phyloP scores from a whole-genome alignment of 148 eudicot species.

The Vaccinium macrocarpon region DNA sequence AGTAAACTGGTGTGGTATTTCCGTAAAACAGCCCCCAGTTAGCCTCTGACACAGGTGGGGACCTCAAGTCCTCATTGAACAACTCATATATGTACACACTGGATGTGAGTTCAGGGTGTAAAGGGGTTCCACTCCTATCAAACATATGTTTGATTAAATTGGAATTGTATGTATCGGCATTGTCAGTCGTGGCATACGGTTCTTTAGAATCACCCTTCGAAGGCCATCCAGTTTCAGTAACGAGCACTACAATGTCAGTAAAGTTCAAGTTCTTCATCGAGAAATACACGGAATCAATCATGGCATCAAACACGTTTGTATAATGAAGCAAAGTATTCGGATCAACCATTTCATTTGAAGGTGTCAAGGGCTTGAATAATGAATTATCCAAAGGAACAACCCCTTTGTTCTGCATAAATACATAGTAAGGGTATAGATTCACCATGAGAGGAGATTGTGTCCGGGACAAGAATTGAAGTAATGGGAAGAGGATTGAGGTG shows the following conservation, averaged over 20 bases:
- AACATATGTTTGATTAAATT: conserved; percentile 76
- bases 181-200: conserved; percentile 74
- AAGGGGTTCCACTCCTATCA: conserved; percentile 68
- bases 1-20: conserved; percentile 65
- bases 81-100: conserved; percentile 79
- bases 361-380: conserved; percentile 83
- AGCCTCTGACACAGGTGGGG: conserved; percentile 85
- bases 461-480: conserved; percentile 68
- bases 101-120: conserved; percentile 71
- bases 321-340: conserved; percentile 90
- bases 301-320: conserved; percentile 88
- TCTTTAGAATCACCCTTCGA: conserved; percentile 86
- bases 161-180: conserved; percentile 80
- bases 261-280: conserved; percentile 82
- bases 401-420: conserved; percentile 89
- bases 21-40: conserved; percentile 92
- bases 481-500: conserved; percentile 44
- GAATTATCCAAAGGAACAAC: conserved; percentile 86
- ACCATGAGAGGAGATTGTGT: conserved; percentile 83
- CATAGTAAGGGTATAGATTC: conserved; percentile 92
- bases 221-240: conserved; percentile 96
- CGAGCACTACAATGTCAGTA: conserved; percentile 69
- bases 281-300: conserved; percentile 82
- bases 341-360: conserved; percentile 95
- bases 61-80: conserved; percentile 90